Percentiles rank a stretch among this genome's conserved stretches.
Evolutionary conservation across 345 rosid genomes (phyloP).

Genomic region (Orychophragmus violaceus): DNA sequence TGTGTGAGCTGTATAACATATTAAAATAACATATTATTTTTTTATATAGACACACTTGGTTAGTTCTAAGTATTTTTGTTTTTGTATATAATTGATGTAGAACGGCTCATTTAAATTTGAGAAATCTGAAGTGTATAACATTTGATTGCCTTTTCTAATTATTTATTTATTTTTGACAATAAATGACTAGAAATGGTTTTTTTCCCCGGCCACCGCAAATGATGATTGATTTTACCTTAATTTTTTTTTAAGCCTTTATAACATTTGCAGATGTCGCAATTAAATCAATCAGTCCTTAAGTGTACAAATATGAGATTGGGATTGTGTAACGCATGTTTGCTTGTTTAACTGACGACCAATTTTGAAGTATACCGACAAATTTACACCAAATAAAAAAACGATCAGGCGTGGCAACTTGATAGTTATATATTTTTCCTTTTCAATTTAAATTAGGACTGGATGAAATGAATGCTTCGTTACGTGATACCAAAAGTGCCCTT

Average conservation of each 20-base stretch:
- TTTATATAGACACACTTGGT: background rate
- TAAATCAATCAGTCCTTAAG: too few relatives aligned
- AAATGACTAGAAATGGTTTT: too few relatives aligned
- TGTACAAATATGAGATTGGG: background rate
- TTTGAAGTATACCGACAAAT: slow-evolving; percentile 26
- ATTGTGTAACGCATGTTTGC: slow-evolving; percentile 33
- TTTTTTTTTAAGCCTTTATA: too few relatives aligned
- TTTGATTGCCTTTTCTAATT: too few relatives aligned
- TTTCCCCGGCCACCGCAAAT: too few relatives aligned
- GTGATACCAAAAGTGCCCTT: slow-evolving; percentile 41
- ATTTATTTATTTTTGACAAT: too few relatives aligned
- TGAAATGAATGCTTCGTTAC: slow-evolving; percentile 33
- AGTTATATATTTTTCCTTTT: slow-evolving; percentile 35
- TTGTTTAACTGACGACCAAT: slow-evolving; percentile 28
- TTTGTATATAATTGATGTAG: too few relatives aligned
- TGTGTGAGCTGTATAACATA: background rate
- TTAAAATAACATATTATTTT: background rate
- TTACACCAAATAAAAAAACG: slow-evolving; percentile 11
- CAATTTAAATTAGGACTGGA: slow-evolving; percentile 42
- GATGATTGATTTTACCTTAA: too few relatives aligned
- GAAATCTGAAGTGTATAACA: too few relatives aligned
- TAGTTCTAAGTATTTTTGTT: too few relatives aligned
- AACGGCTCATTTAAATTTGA: background rate
- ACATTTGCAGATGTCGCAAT: too few relatives aligned
- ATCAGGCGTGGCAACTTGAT: slow-evolving; percentile 67